Evolutionary conservation across 345 rosid genomes (phyloP).

Genomic region (Populus ilicifolia): DNA sequence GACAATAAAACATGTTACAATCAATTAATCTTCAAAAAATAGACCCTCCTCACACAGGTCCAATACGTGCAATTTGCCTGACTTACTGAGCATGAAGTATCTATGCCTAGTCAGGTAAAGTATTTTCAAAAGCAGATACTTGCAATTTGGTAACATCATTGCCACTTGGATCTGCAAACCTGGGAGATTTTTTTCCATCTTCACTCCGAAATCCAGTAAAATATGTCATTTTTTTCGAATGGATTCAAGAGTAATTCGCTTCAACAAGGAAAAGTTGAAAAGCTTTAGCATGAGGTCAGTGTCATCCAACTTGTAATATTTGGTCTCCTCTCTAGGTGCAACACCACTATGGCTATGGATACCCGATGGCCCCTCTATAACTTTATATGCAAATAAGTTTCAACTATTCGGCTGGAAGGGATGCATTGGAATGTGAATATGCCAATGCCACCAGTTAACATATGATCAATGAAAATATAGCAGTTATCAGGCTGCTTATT

Average conservation of each 20-base stretch:
- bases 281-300: not conserved
- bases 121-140: not conserved
- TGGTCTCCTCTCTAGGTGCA: not conserved
- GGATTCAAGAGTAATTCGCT: not conserved
- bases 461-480: not conserved
- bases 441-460: not conserved
- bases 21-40: not conserved
- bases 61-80: not conserved
- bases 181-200: not conserved
- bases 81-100: not conserved
- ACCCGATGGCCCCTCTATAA: not conserved
- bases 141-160: not conserved
- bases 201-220: not conserved
- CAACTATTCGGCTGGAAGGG: not conserved
- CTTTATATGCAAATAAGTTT: not conserved
- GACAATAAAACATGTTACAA: not conserved
- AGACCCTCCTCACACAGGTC: not conserved
- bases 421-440: not conserved
- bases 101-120: not conserved
- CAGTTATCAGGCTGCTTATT: not conserved
- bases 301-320: not conserved
- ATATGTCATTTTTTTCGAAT: not conserved
- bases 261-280: no score
- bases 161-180: not conserved
- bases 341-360: not conserved